phyloP scores from a whole-genome alignment of 2,329 filamentous ascomycete genomes.

The Westerdykella aurantiaca region DNA sequence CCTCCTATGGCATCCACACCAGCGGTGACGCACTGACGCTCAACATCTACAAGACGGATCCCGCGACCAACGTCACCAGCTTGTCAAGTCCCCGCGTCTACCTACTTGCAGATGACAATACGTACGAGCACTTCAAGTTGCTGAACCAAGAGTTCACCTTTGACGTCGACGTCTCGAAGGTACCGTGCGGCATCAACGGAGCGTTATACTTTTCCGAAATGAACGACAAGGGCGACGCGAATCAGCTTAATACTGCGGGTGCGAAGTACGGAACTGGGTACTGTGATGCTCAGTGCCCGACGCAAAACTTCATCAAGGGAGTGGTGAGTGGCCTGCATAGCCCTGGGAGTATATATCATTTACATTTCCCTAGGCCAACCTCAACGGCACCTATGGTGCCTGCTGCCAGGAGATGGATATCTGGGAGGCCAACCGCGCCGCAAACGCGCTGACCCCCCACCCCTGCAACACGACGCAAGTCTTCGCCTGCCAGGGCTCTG shows the following conservation, averaged over 20 bases:
- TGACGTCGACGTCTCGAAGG: constrained; percentile 45
- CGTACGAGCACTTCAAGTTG: constrained; percentile 20
- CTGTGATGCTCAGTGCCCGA: constrained; percentile 17
- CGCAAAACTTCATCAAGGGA: constrained; percentile 46
- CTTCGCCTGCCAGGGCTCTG: constrained; percentile 45
- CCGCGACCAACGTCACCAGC: constrained; percentile 24
- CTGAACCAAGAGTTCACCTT: constrained; percentile 24
- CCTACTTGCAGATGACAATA: constrained; percentile 18
- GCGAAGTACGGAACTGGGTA: constrained; percentile 50
- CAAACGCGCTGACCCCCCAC: constrained; percentile 58
- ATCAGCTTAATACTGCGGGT: constrained; percentile 39
- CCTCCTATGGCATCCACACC: constrained; percentile 42
- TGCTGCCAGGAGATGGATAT: constrained; percentile 63
- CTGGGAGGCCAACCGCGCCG: constrained; percentile 60
- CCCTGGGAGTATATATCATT: neutral
- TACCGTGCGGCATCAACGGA: constrained; percentile 62
- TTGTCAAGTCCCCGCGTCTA: constrained; percentile 15
- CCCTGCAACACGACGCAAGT: constrained; percentile 49
- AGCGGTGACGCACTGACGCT: constrained; percentile 46
- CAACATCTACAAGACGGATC: constrained; percentile 47
- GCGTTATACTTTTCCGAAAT: constrained; percentile 45
- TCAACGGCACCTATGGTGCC: constrained; percentile 45
- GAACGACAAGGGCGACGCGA: constrained; percentile 53
- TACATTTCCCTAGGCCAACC: constrained; percentile 8
- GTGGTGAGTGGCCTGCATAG: neutral